phyloP scores from a whole-genome alignment of 495 filamentous ascomycete genomes.

The Antarctomyces pellizariae region DNA sequence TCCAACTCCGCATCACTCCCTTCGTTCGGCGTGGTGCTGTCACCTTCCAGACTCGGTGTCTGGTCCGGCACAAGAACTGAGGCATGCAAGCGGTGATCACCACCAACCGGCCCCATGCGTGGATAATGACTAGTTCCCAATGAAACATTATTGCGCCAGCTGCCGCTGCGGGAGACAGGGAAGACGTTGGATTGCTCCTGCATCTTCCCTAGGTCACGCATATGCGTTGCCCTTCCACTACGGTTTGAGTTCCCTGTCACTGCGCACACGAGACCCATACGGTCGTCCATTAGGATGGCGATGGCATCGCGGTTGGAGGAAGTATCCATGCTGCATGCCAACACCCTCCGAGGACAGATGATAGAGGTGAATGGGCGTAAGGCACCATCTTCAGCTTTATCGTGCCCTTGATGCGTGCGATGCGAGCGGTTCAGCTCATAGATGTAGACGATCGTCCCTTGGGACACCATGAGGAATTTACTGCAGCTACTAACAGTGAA shows the following conservation, averaged over 20 bases:
- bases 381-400: slow-evolving; percentile 5
- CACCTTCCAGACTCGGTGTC: too few species aligned
- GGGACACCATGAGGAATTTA: slow-evolving; percentile 30
- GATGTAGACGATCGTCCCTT: slow-evolving; percentile 34
- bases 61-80: too few species aligned
- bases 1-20: too few species aligned
- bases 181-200: not conserved
- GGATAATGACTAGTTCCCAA: too few species aligned
- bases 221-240: too few species aligned
- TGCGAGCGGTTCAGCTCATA: slow-evolving; percentile 28
- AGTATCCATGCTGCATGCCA: slow-evolving; percentile 43
- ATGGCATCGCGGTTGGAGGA: slow-evolving; percentile 29
- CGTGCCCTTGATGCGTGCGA: not conserved
- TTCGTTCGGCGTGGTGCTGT: too few species aligned
- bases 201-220: not conserved
- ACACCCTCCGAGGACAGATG: slow-evolving; percentile 31
- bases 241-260: too few species aligned
- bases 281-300: slow-evolving; percentile 35
- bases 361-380: slow-evolving; percentile 27
- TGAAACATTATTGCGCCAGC: too few species aligned
- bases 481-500: slow-evolving; percentile 37
- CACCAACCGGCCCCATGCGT: too few species aligned
- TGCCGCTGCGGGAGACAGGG: too few species aligned
- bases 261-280: slow-evolving; percentile 40
- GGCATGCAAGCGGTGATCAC: too few species aligned